phyloP scores from a whole-genome alignment of 441 rosid genomes.

The Erodium texanum region DNA sequence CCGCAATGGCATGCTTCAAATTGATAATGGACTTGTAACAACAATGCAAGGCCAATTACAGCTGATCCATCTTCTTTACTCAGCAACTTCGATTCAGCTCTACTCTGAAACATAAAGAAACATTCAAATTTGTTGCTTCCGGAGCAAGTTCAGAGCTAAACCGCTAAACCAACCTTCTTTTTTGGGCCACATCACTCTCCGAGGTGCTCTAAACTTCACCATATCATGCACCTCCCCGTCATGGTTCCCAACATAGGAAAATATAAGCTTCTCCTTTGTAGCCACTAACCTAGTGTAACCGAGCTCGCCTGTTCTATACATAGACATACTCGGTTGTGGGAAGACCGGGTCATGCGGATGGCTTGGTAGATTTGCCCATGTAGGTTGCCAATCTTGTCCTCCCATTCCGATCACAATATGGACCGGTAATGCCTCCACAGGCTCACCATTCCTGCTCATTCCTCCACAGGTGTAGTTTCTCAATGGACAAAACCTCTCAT shows the following conservation, averaged over 20 bases:
- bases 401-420: slow-evolving; percentile 78
- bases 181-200: slow-evolving; percentile 52
- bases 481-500: slow-evolving; percentile 81
- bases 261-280: slow-evolving; percentile 55
- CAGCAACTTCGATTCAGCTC: no score
- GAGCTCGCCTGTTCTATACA: slow-evolving; percentile 81
- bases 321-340: slow-evolving; percentile 63
- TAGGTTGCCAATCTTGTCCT: slow-evolving; percentile 82
- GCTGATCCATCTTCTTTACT: no score
- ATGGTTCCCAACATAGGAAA: slow-evolving; percentile 67
- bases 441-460: slow-evolving; percentile 24
- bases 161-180: no score
- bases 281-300: slow-evolving; percentile 79
- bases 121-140: no score
- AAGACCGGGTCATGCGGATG: slow-evolving; percentile 56
- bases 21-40: no score
- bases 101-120: no score
- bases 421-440: slow-evolving; percentile 27
- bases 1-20: no score
- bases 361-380: slow-evolving; percentile 65
- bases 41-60: no score
- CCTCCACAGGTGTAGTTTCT: slow-evolving; percentile 61
- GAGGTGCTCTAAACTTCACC: slow-evolving; percentile 67
- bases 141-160: no score
- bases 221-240: slow-evolving; percentile 78